phyloP scores from a whole-genome alignment of 2,329 filamentous ascomycete species.

The Dothideomycetes sp. region DNA sequence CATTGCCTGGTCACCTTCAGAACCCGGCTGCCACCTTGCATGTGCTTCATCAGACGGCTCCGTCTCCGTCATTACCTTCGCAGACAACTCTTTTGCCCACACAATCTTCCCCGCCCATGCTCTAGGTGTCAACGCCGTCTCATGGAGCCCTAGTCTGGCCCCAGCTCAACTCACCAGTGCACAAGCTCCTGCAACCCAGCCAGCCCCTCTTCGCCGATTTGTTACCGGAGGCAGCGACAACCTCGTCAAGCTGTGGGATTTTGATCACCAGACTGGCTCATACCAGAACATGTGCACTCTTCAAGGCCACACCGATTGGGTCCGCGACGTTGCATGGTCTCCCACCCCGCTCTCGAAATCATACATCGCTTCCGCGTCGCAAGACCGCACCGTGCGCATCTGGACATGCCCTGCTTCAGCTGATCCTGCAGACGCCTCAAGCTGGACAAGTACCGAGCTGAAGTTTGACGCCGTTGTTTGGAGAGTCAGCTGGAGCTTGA shows the following conservation, averaged over 20 bases:
- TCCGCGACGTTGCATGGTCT: constrained; percentile 93
- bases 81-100: constrained; percentile 87
- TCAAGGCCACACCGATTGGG: constrained; percentile 85
- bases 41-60: constrained; percentile 90
- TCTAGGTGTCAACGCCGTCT: constrained; percentile 88
- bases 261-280: constrained; percentile 39
- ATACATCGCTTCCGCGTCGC: constrained; percentile 90
- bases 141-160: constrained; percentile 78
- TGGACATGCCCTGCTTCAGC: constrained; percentile 56
- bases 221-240: constrained; percentile 95
- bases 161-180: constrained; percentile 74
- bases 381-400: constrained; percentile 95
- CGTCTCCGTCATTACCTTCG: constrained; percentile 91
- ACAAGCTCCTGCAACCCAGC: constrained; percentile 39
- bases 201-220: constrained; percentile 57
- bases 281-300: constrained; percentile 47
- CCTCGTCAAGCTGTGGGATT: constrained; percentile 85
- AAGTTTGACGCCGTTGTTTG: constrained; percentile 84
- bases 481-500: constrained; percentile 96
- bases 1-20: constrained; percentile 94
- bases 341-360: constrained; percentile 90
- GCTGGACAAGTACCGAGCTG: constrained; percentile 79
- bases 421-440: constrained; percentile 37
- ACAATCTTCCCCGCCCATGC: constrained; percentile 85
- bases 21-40: constrained; percentile 86